phyloP scores from a whole-genome alignment of 1,284 basidiomycete genomes.

The Ustilago trichophora region DNA sequence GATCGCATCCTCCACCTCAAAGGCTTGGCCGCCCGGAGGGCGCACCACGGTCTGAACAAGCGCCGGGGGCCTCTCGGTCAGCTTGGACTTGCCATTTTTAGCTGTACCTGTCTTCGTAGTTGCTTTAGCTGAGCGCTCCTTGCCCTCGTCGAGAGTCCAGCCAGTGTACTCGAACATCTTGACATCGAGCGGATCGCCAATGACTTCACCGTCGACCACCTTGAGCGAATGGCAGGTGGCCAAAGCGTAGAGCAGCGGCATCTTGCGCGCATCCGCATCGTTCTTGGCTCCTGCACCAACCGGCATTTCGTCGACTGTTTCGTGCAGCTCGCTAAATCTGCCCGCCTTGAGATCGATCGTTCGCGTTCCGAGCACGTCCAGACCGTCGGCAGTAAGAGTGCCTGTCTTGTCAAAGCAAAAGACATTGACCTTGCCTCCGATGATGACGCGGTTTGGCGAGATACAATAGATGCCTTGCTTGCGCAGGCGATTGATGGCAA shows the following conservation, averaged over 20 bases:
- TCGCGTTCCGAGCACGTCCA: conserved; percentile 81
- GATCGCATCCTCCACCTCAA: conserved; percentile 89
- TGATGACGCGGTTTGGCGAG: conserved; percentile 93
- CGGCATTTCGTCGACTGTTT: conserved; percentile 86
- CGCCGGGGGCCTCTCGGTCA: conserved; percentile 80
- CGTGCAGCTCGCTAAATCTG: conserved; percentile 89
- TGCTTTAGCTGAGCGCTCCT: conserved; percentile 52
- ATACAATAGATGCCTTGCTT: conserved; percentile 94
- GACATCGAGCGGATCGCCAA: conserved; percentile 95
- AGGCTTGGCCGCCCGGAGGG: conserved; percentile 88
- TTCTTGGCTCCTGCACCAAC: conserved; percentile 62
- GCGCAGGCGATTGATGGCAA: conserved; percentile 88
- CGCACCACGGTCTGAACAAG: conserved; percentile 96
- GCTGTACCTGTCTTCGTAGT: conserved; percentile 58
- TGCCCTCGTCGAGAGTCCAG: conserved; percentile 92
- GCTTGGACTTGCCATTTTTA: conserved; percentile 61
- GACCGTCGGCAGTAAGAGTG: conserved; percentile 95
- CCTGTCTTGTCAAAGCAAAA: conserved; percentile 99
- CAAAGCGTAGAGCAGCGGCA: conserved; percentile 87
- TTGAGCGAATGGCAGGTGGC: conserved; percentile 97
- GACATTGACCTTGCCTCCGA: conserved; percentile 95
- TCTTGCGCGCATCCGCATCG: conserved; percentile 73
- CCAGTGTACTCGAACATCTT: conserved; percentile 89
- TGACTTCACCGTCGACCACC: conserved; percentile 84
- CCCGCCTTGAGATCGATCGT: conserved; percentile 67